Conservation (phyloP, 2,329 filamentous ascomycete genomes). For the Pyrenochaeta sp. region DNA sequence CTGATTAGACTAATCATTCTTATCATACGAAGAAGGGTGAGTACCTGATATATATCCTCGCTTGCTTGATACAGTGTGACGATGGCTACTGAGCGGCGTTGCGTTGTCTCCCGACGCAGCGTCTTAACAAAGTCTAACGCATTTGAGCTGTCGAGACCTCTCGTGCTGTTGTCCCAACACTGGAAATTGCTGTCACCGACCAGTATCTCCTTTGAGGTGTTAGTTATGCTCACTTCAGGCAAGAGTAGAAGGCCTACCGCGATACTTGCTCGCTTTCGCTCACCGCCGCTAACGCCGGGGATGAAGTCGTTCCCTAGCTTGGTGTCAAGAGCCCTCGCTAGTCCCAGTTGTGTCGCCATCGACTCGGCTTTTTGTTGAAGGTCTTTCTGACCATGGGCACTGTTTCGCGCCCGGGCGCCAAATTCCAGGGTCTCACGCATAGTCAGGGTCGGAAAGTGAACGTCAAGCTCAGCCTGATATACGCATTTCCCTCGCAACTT, state of each 20-base stretch:
- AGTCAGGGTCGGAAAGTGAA: slow-evolving; percentile 61
- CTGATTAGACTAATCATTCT: not conserved
- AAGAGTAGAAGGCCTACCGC: slow-evolving; percentile 52
- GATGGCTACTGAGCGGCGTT: slow-evolving; percentile 55
- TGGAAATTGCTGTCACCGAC: slow-evolving; percentile 52
- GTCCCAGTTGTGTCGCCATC: not conserved
- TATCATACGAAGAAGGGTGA: too few species aligned
- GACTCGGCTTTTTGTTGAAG: not conserved
- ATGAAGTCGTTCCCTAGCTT: slow-evolving; percentile 66
- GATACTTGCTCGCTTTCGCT: slow-evolving; percentile 66
- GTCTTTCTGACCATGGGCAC: not conserved
- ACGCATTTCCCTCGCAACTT: slow-evolving; percentile 1
- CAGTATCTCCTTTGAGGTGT: not conserved
- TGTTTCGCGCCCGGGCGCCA: slow-evolving; percentile 26
- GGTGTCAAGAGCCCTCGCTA: slow-evolving; percentile 55
- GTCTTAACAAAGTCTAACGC: slow-evolving; percentile 63
- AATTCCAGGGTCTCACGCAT: slow-evolving; percentile 62
- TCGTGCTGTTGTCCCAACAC: slow-evolving; percentile 51
- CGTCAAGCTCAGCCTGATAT: slow-evolving; percentile 19
- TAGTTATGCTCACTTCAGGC: slow-evolving; percentile 11
- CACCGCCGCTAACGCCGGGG: slow-evolving; percentile 65
- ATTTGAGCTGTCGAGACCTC: slow-evolving; percentile 43
- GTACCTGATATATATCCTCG: slow-evolving; percentile 12
- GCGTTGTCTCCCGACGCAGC: slow-evolving; percentile 58
- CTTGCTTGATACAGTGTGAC: slow-evolving; percentile 62